phyloP scores from a whole-genome alignment of 176 grass and related monocot genomes.

The Panicum miliaceum region DNA sequence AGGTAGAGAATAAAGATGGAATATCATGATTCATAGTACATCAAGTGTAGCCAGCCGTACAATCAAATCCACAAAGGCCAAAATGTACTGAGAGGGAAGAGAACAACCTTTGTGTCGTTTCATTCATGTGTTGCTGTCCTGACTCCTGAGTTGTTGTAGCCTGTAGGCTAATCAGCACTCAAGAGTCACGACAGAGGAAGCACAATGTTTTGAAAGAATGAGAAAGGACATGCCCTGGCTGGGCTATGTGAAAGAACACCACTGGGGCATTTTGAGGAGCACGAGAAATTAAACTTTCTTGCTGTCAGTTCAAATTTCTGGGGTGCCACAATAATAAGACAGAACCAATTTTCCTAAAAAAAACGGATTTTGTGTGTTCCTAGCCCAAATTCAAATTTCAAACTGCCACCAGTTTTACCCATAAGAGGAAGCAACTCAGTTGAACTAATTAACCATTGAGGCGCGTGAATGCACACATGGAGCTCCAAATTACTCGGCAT shows the following conservation, averaged over 20 bases:
- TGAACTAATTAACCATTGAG: not conserved
- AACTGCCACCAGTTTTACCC: not conserved
- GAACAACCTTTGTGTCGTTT: slow-evolving; percentile 38
- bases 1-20: not conserved
- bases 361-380: not conserved
- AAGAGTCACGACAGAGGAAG: not conserved
- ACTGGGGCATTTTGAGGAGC: slow-evolving; percentile 1
- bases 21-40: not conserved
- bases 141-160: not conserved
- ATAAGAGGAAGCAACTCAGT: not conserved
- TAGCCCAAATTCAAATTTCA: not conserved
- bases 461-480: not conserved
- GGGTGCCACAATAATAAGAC: not conserved
- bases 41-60: slow-evolving; percentile 10
- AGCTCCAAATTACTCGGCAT: not conserved
- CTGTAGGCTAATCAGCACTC: not conserved
- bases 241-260: not conserved
- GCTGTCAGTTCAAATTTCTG: not conserved
- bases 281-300: not conserved
- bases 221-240: not conserved
- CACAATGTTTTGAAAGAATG: not conserved
- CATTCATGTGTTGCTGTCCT: not conserved
- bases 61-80: slow-evolving; percentile 18
- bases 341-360: not conserved
- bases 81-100: not conserved